Base-by-base conservation (phyloP, 2,329 filamentous ascomycete genomes). In the Graphium sp. region DNA sequence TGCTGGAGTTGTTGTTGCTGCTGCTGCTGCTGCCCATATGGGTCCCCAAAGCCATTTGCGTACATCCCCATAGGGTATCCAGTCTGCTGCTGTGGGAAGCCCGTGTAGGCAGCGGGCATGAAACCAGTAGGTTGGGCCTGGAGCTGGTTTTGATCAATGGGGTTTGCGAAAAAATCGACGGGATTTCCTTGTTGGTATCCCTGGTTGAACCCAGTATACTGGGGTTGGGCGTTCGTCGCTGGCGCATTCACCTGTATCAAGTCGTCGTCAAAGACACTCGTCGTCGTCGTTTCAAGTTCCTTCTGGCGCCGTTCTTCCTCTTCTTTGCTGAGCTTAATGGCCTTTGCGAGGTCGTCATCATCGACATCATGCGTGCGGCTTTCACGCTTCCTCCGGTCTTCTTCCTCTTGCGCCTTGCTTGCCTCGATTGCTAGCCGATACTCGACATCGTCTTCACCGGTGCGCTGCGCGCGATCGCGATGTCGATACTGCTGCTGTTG, bases 141-240 rank as follows among this genome's bases (percentile, higher is more conserved):
- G 39, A 76, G 65, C 48, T 81, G 76, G 41, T 57, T 71, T 43
- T 73, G 74, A 33, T 87, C 81, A 43, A 95, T 77, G 9, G 85
- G 83, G 50, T 98, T 98, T 34, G 87, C 89, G 42, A 91, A 89
- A 72, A 91, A 95, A 53, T 98, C 89, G 12, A 98, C 89, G 9
- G 83, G 82, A 32, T 79, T 79, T 47, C 93, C 87, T 55, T 98
- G 89, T 57, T 95, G 85, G 46, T 98, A 98, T 26, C 87, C 87
- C 55, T 93, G 85, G 52, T 94, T 95, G 58, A 83, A 84, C 20
- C 84, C 87, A 10, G 85, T 95, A 22, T 70, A 72, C 53, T 85
- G 82, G 20, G 79, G 68, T 41, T 83, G 77, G 18, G 36, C 19
- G 7, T 31, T 22, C 25, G 43, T 37, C 4, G 46, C 41, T 5